These are phyloP conservation scores for Hamamelis virginiana DNA, from an alignment of 164 flowering plant species.

Conservation along the genomic window DNA sequence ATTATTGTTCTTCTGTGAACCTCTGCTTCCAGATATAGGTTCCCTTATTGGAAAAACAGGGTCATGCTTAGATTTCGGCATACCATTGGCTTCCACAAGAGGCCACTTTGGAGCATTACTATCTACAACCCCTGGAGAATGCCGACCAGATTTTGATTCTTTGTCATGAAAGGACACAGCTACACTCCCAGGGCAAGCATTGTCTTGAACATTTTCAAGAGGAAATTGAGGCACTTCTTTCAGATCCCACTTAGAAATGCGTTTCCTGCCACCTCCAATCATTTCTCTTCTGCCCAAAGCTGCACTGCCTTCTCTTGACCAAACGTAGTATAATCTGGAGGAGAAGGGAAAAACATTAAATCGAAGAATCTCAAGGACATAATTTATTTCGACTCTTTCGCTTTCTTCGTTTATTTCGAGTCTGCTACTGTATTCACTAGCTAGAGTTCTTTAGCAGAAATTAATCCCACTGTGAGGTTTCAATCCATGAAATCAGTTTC, in stretches of 20 bases:
- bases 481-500: too few species aligned
- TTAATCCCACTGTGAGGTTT: too few species aligned
- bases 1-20: conserved; percentile 21
- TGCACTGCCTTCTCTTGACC: not conserved
- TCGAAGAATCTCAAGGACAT: too few species aligned
- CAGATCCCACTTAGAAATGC: conserved; percentile 58
- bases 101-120: conserved; percentile 33
- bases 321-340: conserved; percentile 1
- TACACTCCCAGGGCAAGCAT: conserved; percentile 23
- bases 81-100: conserved; percentile 13
- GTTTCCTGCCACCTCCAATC: conserved; percentile 18
- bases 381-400: too few species aligned
- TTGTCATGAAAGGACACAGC: conserved; percentile 25
- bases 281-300: conserved; percentile 6
- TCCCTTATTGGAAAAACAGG: conserved; percentile 30
- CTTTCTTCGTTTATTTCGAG: too few species aligned
- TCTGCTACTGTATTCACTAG: too few species aligned
- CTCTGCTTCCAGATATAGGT: conserved; percentile 29
- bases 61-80: conserved; percentile 23
- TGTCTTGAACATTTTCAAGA: conserved; percentile 23
- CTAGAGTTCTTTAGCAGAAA: too few species aligned
- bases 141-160: conserved; percentile 17
- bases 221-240: conserved; percentile 34
- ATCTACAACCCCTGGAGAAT: conserved; percentile 18
- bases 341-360: too few species aligned